Evolutionary conservation across 257 asterid species (phyloP).

Genomic region (Petunia axillaris): DNA sequence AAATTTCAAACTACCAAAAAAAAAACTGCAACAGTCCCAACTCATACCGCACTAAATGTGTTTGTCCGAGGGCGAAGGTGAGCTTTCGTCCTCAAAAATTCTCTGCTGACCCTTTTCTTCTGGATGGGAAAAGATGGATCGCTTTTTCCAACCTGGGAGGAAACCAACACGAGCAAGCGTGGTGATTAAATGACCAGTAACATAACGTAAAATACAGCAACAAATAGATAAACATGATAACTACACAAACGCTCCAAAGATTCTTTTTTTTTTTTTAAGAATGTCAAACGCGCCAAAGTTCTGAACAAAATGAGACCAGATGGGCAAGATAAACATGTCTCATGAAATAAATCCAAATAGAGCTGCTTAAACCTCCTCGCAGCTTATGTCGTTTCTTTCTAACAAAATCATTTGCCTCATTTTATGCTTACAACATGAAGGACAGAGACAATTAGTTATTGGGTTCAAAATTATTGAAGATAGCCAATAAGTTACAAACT

Average conservation of each 20-base stretch:
- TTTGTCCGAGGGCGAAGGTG: constrained; percentile 99
- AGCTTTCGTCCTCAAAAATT: constrained; percentile 94
- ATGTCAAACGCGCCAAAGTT: not conserved
- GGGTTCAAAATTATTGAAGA: not conserved
- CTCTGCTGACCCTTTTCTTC: constrained; percentile 95
- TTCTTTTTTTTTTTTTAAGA: no score
- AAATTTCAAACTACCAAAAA: not conserved
- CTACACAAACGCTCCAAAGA: not conserved
- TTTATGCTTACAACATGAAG: not conserved
- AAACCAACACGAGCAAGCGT: constrained; percentile 20
- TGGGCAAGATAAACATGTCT: not conserved
- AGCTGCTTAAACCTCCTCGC: not conserved
- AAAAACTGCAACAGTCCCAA: not conserved
- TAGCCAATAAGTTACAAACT: no score
- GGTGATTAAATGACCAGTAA: constrained; percentile 25
- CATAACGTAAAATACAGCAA: constrained; percentile 13
- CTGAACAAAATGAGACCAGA: not conserved
- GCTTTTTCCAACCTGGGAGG: constrained; percentile 72
- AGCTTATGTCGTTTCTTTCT: not conserved
- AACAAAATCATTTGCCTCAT: not conserved
- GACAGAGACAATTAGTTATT: not conserved
- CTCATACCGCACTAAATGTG: constrained; percentile 93
- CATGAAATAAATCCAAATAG: not conserved
- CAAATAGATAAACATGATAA: constrained; percentile 16
- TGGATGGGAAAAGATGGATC: constrained; percentile 95